These are phyloP conservation scores for Cercospora canescens DNA, from an alignment of 2,329 filamentous ascomycete species.

Conservation along the genomic window DNA sequence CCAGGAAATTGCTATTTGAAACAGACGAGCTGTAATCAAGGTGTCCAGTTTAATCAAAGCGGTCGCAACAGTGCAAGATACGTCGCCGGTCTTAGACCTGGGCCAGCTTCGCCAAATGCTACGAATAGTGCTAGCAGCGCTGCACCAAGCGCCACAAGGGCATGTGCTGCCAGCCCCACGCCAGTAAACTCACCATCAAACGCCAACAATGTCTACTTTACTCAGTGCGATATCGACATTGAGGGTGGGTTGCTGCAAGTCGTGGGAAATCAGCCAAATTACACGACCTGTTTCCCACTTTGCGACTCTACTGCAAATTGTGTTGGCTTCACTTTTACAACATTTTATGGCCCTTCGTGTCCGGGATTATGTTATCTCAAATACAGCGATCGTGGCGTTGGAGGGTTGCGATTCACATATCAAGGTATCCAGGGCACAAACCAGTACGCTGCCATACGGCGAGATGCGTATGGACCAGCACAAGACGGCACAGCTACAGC, in stretches of 20 bases:
- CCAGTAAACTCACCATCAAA: background rate
- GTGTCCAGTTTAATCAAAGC: background rate
- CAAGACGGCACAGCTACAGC: background rate
- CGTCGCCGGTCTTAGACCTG: background rate
- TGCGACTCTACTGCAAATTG: background rate
- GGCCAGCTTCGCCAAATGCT: background rate
- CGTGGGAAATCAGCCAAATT: background rate
- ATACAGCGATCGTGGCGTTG: background rate
- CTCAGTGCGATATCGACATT: constrained; percentile 1
- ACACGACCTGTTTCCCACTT: background rate
- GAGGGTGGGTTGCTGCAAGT: background rate
- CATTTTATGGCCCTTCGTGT: background rate
- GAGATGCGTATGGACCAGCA: background rate
- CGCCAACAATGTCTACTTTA: background rate
- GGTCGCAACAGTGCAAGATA: background rate
- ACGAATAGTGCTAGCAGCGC: background rate
- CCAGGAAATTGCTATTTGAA: background rate
- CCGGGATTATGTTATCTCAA: background rate
- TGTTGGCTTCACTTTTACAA: background rate
- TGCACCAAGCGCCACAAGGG: background rate
- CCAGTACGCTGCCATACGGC: background rate
- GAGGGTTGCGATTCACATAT: background rate
- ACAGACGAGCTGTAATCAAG: background rate
- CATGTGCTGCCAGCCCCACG: background rate
- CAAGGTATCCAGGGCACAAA: background rate